Evolutionary conservation across 352 stramenopile genomes (phyloP).

Genomic region (Pythium plurisporium): DNA sequence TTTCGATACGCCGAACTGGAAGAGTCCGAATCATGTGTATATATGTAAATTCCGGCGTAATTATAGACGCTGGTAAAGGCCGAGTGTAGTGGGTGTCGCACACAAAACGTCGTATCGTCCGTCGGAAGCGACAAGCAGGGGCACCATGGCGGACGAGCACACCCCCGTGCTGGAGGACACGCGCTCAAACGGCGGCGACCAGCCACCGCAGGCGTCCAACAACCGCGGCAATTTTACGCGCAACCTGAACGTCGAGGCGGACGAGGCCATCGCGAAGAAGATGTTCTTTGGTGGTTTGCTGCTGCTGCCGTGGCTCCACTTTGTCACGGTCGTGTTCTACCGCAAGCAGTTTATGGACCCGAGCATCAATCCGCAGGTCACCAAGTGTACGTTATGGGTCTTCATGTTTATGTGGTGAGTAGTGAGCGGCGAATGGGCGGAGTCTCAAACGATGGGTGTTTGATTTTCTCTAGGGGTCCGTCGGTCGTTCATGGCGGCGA

Average conservation of each 20-base stretch:
- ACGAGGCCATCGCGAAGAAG: slow-evolving; percentile 68
- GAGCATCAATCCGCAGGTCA: slow-evolving; percentile 58
- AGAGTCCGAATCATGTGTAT: background rate
- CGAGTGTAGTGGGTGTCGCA: background rate
- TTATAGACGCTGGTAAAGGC: background rate
- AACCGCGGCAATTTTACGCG: slow-evolving; percentile 87
- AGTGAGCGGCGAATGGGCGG: no score
- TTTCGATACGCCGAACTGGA: background rate
- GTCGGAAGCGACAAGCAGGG: background rate
- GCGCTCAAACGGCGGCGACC: slow-evolving; percentile 5
- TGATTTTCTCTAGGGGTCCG: slow-evolving; percentile 50
- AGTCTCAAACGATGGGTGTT: no score
- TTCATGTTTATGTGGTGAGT: no score
- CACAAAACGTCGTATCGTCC: slow-evolving; percentile 1
- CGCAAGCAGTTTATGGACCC: slow-evolving; percentile 76
- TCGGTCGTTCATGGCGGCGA: slow-evolving; percentile 66
- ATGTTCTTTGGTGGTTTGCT: slow-evolving; percentile 78
- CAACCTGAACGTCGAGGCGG: slow-evolving; percentile 77
- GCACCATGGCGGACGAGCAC: slow-evolving; percentile 22
- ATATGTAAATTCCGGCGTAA: background rate
- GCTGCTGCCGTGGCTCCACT: slow-evolving; percentile 78
- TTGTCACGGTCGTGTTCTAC: slow-evolving; percentile 81
- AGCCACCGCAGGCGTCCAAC: slow-evolving; percentile 34
- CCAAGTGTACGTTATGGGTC: slow-evolving; percentile 57
- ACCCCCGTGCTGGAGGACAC: slow-evolving; percentile 26